phyloP scores from a whole-genome alignment of 2,329 filamentous ascomycete species.

The Microcyclospora pomicola region DNA sequence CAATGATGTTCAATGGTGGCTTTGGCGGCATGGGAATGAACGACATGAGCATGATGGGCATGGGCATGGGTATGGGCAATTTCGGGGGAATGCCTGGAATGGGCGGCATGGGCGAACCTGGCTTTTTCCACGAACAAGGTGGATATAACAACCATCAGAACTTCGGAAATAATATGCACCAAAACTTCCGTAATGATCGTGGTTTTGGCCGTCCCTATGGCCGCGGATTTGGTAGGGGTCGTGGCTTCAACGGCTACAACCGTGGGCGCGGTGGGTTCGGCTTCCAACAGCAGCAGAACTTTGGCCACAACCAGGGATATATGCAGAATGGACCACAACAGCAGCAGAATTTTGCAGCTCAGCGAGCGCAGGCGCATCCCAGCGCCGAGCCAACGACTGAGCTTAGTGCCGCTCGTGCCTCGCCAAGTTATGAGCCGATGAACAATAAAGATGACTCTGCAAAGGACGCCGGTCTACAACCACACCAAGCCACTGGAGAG shows the following conservation, averaged over 20 bases:
- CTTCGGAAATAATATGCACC: slow-evolving; percentile 26
- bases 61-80: slow-evolving; percentile 50
- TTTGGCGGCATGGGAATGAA: slow-evolving; percentile 62
- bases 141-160: slow-evolving; percentile 39
- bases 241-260: slow-evolving; percentile 7
- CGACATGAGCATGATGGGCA: slow-evolving; percentile 47
- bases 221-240: slow-evolving; percentile 27
- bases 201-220: slow-evolving; percentile 49
- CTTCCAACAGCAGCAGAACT: slow-evolving; percentile 13
- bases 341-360: slow-evolving; percentile 4
- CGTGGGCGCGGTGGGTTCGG: slow-evolving; percentile 17
- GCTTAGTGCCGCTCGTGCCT: too few species aligned
- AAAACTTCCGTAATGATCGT: slow-evolving; percentile 46
- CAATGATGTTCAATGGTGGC: slow-evolving; percentile 51
- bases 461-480: slow-evolving; percentile 5
- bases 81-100: slow-evolving; percentile 54
- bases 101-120: slow-evolving; percentile 60
- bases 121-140: slow-evolving; percentile 35
- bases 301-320: slow-evolving; percentile 6
- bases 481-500: slow-evolving; percentile 3
- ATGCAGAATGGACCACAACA: slow-evolving; percentile 6
- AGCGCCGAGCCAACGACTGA: too few species aligned
- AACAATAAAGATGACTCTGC: slow-evolving; percentile 7
- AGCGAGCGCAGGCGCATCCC: not conserved
- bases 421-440: slow-evolving; percentile 15